Conservation (phyloP, 2,329 filamentous ascomycete genomes). For the Claviceps paspali region DNA sequence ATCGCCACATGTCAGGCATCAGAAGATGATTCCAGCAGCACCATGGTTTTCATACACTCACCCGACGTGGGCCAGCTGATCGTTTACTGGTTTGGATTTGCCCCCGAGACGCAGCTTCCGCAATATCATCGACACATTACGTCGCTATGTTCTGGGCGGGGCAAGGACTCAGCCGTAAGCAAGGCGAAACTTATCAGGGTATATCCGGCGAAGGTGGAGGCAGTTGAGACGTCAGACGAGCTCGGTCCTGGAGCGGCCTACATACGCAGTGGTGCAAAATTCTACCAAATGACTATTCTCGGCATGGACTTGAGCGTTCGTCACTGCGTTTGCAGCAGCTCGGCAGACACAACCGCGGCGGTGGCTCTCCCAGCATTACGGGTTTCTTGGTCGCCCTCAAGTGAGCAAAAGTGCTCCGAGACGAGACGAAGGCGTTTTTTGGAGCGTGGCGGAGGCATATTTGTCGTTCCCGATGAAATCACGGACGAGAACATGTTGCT, state of each 20-base stretch:
- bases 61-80: slow-evolving; percentile 16
- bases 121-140: slow-evolving; percentile 24
- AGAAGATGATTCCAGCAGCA: slow-evolving; percentile 8
- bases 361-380: slow-evolving; percentile 15
- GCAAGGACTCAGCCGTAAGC: slow-evolving; percentile 2
- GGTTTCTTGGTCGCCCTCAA: slow-evolving; percentile 12
- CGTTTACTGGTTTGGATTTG: slow-evolving; percentile 20
- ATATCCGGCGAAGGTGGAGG: slow-evolving; percentile 12
- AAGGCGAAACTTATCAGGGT: slow-evolving; percentile 15
- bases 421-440: slow-evolving; percentile 15
- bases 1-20: slow-evolving; percentile 16
- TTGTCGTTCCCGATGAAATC: slow-evolving; percentile 23
- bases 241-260: slow-evolving; percentile 17
- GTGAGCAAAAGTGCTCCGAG: slow-evolving; percentile 14
- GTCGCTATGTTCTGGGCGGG: slow-evolving; percentile 10
- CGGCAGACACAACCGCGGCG: slow-evolving; percentile 10
- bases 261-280: slow-evolving; percentile 19
- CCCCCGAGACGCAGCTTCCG: slow-evolving; percentile 13
- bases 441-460: slow-evolving; percentile 15
- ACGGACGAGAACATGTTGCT: slow-evolving; percentile 11
- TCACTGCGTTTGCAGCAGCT: slow-evolving; percentile 21
- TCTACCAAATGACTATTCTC: slow-evolving; percentile 32
- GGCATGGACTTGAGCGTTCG: slow-evolving; percentile 26
- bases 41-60: slow-evolving; percentile 21
- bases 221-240: slow-evolving; percentile 2